Base-by-base conservation (phyloP, 306 rosid genomes). In the Acacia melanoxylon region DNA sequence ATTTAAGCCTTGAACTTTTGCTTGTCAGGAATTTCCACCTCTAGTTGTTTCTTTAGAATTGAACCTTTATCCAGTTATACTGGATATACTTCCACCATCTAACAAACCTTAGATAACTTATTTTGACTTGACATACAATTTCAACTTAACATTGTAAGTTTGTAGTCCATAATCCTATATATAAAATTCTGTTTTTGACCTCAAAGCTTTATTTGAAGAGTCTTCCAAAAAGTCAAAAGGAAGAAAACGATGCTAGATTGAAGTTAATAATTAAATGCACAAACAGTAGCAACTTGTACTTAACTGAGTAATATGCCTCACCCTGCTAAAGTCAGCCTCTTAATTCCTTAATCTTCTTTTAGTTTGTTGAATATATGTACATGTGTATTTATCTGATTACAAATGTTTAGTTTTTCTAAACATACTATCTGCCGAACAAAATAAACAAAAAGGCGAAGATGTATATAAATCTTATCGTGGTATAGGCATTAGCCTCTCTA, bases 251-350 rank as follows among this genome's bases (percentile, higher is more conserved):
- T 24, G 27, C 27, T 16, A 80, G 25, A 74, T 11, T 63, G 11
- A 74, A 14, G 19, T 14, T n/a, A 72, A 58, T n/a, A n/a, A 7
- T 19, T 20, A 41, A 27, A 49, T 54, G 75, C 63, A 65, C 54
- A 78, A 78, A 78, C 27, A 75, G 52, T 20, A 80, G 76, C 79
- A 78, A 5, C 76, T 22, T 20, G 16, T 78, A 75, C 52, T 40
- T 63, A 82, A 52, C 31, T 62, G 4, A 63, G 69, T 15, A 2
- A 75, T 77, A 70, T n/a, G 16, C 52, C 71, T 78, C 65, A 29
- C 44, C 20, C 33, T 59, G 78, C 61, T 68, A 48, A 68, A 78
- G 73, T 31, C 13, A 63, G 58, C 78, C 37, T 48, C 76, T 63
- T 52, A 81, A 71, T 81, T 45, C 61, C 42, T 22, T 62, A 76